Conservation (phyloP, 2,329 filamentous ascomycete genomes). For the Annulohypoxylon truncatum region DNA sequence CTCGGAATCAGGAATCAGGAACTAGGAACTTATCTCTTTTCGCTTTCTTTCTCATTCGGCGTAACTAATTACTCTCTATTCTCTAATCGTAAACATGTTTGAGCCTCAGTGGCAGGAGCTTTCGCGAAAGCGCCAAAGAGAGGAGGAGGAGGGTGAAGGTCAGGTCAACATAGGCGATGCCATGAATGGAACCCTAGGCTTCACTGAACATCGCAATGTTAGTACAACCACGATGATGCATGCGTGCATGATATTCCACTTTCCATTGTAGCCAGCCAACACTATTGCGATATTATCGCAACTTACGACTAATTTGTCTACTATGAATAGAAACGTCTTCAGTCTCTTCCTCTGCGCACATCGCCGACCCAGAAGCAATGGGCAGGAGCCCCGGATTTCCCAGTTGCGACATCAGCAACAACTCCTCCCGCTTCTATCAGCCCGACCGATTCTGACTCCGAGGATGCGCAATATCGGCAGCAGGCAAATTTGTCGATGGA, state of each 20-base stretch:
- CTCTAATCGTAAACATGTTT: constrained; percentile 40
- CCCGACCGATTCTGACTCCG: constrained; percentile 55
- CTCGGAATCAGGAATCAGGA: background rate
- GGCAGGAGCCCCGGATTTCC: constrained; percentile 47
- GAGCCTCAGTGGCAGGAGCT: constrained; percentile 38
- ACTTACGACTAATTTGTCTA: constrained; percentile 19
- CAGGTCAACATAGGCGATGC: constrained; percentile 26
- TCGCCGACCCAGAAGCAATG: constrained; percentile 56
- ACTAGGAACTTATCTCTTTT: background rate
- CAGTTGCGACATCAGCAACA: constrained; percentile 38
- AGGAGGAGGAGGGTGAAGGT: constrained; percentile 42
- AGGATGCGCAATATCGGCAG: constrained; percentile 50
- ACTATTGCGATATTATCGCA: background rate
- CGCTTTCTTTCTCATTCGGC: constrained; percentile 4
- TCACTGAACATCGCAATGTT: constrained; percentile 51
- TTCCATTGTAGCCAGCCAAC: background rate
- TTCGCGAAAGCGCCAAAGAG: constrained; percentile 47
- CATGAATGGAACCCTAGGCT: constrained; percentile 42
- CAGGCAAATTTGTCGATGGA: constrained; percentile 46
- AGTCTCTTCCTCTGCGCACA: constrained; percentile 63
- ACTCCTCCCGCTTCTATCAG: constrained; percentile 53
- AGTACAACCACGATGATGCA: constrained; percentile 32
- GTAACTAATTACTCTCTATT: background rate
- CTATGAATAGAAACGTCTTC: constrained; percentile 63
- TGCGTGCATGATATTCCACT: background rate